Percentiles rank a stretch among this genome's conserved stretches.
These are phyloP conservation scores for Phytophthora foliorum DNA, from an alignment of 352 stramenopile species.

Conservation along the genomic window DNA sequence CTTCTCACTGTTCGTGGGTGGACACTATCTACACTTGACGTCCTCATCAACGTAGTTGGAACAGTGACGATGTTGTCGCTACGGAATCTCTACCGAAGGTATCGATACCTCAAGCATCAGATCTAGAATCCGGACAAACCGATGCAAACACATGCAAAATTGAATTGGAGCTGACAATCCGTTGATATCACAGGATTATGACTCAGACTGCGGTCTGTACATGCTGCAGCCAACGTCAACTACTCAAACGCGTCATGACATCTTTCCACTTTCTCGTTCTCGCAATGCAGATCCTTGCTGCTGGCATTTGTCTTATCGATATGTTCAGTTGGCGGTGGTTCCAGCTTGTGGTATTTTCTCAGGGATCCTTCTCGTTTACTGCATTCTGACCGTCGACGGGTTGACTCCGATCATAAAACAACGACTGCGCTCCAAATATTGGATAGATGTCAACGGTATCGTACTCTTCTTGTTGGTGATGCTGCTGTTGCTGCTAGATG, in stretches of 20 bases:
- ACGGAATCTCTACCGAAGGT: slow-evolving; percentile 12
- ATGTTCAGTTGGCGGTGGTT: slow-evolving; percentile 10
- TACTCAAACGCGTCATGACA: slow-evolving; percentile 12
- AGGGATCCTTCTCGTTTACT: not conserved
- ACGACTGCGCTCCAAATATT: slow-evolving; percentile 10
- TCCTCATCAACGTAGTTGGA: slow-evolving; percentile 14
- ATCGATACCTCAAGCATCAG: slow-evolving; percentile 2
- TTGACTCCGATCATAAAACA: slow-evolving; percentile 16
- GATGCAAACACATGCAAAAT: slow-evolving; percentile 12
- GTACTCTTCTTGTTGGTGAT: slow-evolving; percentile 3
- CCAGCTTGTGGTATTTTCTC: slow-evolving; percentile 7
- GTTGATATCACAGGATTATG: too few species aligned
- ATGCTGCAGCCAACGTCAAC: slow-evolving; percentile 15
- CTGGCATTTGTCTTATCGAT: slow-evolving; percentile 1
- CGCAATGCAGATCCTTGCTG: slow-evolving; percentile 1
- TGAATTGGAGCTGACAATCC: too few species aligned
- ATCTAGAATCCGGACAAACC: too few species aligned
- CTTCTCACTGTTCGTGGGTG: not conserved
- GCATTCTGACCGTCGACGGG: slow-evolving; percentile 7
- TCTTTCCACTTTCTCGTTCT: slow-evolving; percentile 20
- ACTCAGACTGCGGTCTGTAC: not conserved
- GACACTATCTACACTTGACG: slow-evolving; percentile 1
- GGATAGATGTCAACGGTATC: slow-evolving; percentile 1
- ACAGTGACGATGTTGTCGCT: slow-evolving; percentile 11
- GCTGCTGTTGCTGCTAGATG: slow-evolving; percentile 3